phyloP scores from a whole-genome alignment of 2,329 filamentous ascomycete genomes.

The Cordyceps sp. region DNA sequence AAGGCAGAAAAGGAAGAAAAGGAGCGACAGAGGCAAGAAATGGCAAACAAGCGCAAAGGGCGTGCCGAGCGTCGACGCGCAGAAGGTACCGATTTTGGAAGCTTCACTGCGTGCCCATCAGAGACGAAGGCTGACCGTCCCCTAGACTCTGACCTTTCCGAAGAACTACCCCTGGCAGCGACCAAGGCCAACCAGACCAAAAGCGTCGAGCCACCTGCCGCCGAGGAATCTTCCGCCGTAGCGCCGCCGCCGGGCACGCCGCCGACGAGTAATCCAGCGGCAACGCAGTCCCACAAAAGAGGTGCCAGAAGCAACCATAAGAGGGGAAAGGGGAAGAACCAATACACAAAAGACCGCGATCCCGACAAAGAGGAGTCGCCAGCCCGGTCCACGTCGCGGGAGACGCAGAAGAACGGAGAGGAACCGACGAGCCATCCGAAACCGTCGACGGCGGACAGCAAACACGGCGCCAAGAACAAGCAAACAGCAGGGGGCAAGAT shows the following conservation, averaged over 20 bases:
- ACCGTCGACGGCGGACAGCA: slow-evolving; percentile 25
- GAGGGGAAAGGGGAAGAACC: slow-evolving; percentile 59
- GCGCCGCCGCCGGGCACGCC: slow-evolving; percentile 21
- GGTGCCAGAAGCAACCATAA: slow-evolving; percentile 43
- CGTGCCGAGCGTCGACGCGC: slow-evolving; percentile 64
- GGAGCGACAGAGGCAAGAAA: slow-evolving; percentile 57
- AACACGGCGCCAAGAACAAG: slow-evolving; percentile 36
- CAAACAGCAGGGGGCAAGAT: slow-evolving; percentile 45
- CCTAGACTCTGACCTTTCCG: slow-evolving; percentile 44
- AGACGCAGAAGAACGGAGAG: slow-evolving; percentile 20
- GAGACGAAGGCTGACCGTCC: slow-evolving; percentile 3
- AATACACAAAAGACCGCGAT: slow-evolving; percentile 66
- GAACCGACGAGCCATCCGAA: slow-evolving; percentile 19
- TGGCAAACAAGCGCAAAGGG: slow-evolving; percentile 64
- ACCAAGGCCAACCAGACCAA: slow-evolving; percentile 12
- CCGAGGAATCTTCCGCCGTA: slow-evolving; percentile 12
- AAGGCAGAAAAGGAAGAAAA: slow-evolving; percentile 56
- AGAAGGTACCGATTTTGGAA: slow-evolving; percentile 40
- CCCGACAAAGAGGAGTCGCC: slow-evolving; percentile 38
- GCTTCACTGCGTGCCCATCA: background rate
- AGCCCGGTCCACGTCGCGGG: slow-evolving; percentile 36
- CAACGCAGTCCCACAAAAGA: slow-evolving; percentile 38
- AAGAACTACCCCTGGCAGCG: slow-evolving; percentile 42
- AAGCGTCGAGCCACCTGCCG: slow-evolving; percentile 12
- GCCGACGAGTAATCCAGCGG: slow-evolving; percentile 25